Conservation (phyloP, 495 filamentous ascomycete species). For the Lepidopterella palustris region DNA sequence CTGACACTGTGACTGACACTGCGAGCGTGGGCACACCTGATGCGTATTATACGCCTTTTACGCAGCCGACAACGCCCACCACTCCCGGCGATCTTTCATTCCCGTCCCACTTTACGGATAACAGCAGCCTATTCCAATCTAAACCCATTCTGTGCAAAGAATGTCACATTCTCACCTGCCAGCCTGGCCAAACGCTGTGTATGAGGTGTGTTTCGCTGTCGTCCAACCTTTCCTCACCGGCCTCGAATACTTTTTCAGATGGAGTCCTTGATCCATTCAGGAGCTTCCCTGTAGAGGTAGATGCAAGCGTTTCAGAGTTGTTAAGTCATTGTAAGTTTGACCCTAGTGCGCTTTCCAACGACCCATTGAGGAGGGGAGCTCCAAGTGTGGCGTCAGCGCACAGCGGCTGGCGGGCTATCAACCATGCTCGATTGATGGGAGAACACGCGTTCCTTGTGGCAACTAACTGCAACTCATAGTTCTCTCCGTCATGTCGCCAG, state of each 20-base stretch:
- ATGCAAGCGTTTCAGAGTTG: conserved; percentile 15
- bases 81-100: not conserved
- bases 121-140: conserved; percentile 5
- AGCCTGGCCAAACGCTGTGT: conserved; percentile 19
- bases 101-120: conserved; percentile 1
- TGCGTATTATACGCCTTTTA: conserved; percentile 17
- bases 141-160: conserved; percentile 20
- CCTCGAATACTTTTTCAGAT: conserved; percentile 1
- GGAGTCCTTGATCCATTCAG: conserved; percentile 26
- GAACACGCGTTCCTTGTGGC: not conserved
- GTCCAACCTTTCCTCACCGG: conserved; percentile 1
- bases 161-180: conserved; percentile 21
- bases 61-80: conserved; percentile 19
- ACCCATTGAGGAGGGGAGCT: not conserved
- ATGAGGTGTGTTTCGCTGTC: conserved; percentile 15
- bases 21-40: conserved; percentile 21
- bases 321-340: conserved; percentile 25
- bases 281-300: conserved; percentile 15
- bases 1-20: conserved; percentile 18
- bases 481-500: conserved; percentile 23
- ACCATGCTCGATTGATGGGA: too few relatives aligned
- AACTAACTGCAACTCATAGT: conserved; percentile 21
- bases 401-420: not conserved
- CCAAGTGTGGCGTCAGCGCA: not conserved
- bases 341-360: not conserved